Base-by-base conservation (phyloP, 257 asterid species). In the Solanum lignicaule region DNA sequence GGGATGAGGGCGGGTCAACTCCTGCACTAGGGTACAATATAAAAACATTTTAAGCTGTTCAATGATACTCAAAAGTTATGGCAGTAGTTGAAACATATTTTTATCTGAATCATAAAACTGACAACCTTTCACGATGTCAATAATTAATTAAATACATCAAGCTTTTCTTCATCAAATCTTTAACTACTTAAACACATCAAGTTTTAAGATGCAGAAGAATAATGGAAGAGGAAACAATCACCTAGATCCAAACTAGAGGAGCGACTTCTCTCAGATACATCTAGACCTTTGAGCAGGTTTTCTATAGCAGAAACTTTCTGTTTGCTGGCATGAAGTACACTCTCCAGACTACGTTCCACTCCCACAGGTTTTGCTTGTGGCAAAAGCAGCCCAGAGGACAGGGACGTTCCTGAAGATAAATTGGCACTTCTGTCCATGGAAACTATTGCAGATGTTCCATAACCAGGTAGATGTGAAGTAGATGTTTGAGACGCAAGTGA, bases 241-340 rank as follows among this genome's bases (percentile, higher is more conserved):
- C 99, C 99, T 92, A 96, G 95, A 94, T 95, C 99, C 95, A 96
- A 94, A 93, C 99, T 97, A 90, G 99, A 95, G 33, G 99, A 97
- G 87, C 96, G 94, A 84, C 87, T 60, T 92, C 85, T 95, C 92
- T 94, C 99, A 75, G 99, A 93, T 86, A 94, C 82, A 89, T 95
- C 93, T 90, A 97, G 84, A 83, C 99, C 99, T 90, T 96, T 93
- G 84, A 96, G 98, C 98, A 97, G 95, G 92, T 98, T 96, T 91
- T 97, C 99, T 88, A 97, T 97, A 72, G 99, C 99, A 87, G 98
- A 88, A 91, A 97, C 99, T 90, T 96, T 97, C 91, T 96, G 98
- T 88, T 97, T 97, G 93, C 99, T 97, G 7, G 99, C 93, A 91
- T 96, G 95, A 85, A 97, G 92, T 89, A 97, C 98, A 78, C 98